Evolutionary conservation across 2,329 filamentous ascomycete species (phyloP), one percentile per base, ranked within the genome.

Genomic region (Coniochaeta sp.): DNA sequence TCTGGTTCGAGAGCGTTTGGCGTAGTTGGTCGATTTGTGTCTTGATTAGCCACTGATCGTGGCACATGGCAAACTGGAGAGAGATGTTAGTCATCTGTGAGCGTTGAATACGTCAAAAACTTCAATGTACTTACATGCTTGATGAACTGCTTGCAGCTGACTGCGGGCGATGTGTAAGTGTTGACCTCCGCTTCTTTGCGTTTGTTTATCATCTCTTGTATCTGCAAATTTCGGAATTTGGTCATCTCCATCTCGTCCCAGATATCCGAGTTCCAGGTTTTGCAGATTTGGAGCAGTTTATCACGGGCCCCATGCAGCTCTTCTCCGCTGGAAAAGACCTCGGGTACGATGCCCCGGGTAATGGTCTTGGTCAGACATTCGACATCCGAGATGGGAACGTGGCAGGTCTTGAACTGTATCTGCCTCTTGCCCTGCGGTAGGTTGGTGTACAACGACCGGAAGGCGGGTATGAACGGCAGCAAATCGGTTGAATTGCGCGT

Each of bases 21-120:
- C 93, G 91, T 62, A 99, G 81, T 63, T 93, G 87, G 16, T 87
- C 85, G 67, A 99, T 97, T 67, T 96, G 93, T 72, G 96, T 92
- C 72, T 95, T 91, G 72, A 99, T 91, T 55, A 96, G 82, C 92
- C 93, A 98, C 74, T 97, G 90, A 70, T 97, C 91, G 70, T 99
- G 92, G 69, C 93, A 90, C 90, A 96, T 96, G 63, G 92, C 89
- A 71, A 95, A 97, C 89, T 93, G 59, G 67, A 83, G 85, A 76
- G 57, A 65, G n/a, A n/a, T n/a, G 43, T 47, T 11, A 55, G 31
- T n/a, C 3, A 33, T 31, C 8, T 31, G 12, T 14, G 31, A 33
- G n/a, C n/a, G n/a, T n/a, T n/a, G n/a, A n/a, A n/a, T n/a, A n/a
- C n/a, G n/a, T n/a, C n/a, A n/a, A n/a, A n/a, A n/a, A n/a, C n/a